phyloP scores from a whole-genome alignment of 1,284 basidiomycete genomes.

The Cryptococcus sp. region DNA sequence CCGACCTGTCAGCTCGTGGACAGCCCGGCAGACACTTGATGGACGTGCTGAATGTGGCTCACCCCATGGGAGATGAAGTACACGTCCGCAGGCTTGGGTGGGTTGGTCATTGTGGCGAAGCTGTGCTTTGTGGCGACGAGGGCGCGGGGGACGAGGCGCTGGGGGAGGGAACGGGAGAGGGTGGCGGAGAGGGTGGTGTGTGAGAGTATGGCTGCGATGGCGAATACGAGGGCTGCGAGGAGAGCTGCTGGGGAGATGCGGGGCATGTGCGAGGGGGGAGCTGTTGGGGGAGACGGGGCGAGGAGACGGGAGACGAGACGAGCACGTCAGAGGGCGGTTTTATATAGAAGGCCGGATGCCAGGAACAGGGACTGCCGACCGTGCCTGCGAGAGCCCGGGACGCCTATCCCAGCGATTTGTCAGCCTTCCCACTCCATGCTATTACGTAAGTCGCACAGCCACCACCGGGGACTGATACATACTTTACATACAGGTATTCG shows the following conservation, averaged over 20 bases:
- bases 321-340: not conserved
- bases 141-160: not conserved
- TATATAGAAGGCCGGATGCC: too few relatives aligned
- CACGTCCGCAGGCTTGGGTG: slow-evolving; percentile 29
- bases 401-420: too few relatives aligned
- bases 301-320: too few relatives aligned
- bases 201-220: not conserved
- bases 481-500: too few relatives aligned
- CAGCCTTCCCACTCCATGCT: too few relatives aligned
- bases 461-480: too few relatives aligned
- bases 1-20: not conserved
- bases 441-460: too few relatives aligned
- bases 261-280: not conserved
- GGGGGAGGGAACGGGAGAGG: not conserved
- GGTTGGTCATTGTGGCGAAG: not conserved
- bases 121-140: not conserved
- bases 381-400: too few relatives aligned
- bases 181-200: not conserved
- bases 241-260: too few relatives aligned
- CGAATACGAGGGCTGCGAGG: not conserved
- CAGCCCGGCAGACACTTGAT: not conserved
- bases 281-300: not conserved
- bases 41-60: slow-evolving; percentile 6
- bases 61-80: slow-evolving; percentile 48
- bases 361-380: too few relatives aligned